Conservation (phyloP, 1,284 basidiomycete species). For the Porogramme epimiltina region DNA sequence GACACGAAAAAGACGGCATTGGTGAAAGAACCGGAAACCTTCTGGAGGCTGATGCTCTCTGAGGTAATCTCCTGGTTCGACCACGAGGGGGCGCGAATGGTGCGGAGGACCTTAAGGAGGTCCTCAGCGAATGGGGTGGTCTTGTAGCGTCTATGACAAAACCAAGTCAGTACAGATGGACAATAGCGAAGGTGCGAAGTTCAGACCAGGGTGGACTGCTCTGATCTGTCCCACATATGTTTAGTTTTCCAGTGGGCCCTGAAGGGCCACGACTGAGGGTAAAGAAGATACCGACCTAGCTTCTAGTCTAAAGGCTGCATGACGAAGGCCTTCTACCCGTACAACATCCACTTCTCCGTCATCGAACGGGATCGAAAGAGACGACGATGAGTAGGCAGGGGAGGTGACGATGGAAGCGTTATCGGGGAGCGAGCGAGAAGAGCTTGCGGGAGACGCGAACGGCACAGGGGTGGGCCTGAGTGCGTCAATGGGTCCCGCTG, state of each 20-base stretch:
- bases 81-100: constrained; percentile 64
- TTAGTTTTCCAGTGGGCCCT: constrained; percentile 25
- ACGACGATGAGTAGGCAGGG: constrained; percentile 38
- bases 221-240: constrained; percentile 26
- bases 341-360: constrained; percentile 46
- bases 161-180: constrained; percentile 13
- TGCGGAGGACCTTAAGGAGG: constrained; percentile 55
- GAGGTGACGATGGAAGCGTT: constrained; percentile 23
- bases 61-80: constrained; percentile 44
- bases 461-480: constrained; percentile 12
- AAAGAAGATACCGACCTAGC: constrained; percentile 61
- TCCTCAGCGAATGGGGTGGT: constrained; percentile 57
- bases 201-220: constrained; percentile 26
- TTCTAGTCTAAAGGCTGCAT: constrained; percentile 63
- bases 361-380: constrained; percentile 43
- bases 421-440: constrained; percentile 24
- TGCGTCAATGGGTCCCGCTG: constrained; percentile 16
- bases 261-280: constrained; percentile 17
- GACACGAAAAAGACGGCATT: constrained; percentile 95
- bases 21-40: constrained; percentile 89
- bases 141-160: constrained; percentile 63
- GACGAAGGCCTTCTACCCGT: constrained; percentile 63
- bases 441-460: constrained; percentile 21
- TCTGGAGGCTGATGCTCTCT: constrained; percentile 64
- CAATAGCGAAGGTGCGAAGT: constrained; percentile 12